Evolutionary conservation across 1,139 yeast species (phyloP).

Genomic region (Geotrichum siamense): DNA sequence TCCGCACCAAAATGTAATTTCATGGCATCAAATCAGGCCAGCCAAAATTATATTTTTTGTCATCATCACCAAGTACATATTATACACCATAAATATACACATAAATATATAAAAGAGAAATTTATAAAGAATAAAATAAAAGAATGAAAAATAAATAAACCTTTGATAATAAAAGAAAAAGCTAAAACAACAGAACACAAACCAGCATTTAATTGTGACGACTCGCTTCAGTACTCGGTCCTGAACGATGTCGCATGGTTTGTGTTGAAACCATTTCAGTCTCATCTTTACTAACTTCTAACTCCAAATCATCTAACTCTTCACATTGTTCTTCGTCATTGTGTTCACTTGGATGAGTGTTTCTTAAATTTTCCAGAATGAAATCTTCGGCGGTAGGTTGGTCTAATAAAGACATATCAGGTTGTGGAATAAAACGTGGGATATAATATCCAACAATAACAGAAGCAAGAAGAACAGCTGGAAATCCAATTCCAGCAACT

Average conservation of each 20-base stretch:
- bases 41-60: too few relatives aligned
- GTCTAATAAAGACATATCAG: slow-evolving; percentile 59
- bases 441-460: slow-evolving; percentile 57
- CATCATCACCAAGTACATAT: too few relatives aligned
- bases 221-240: too few relatives aligned
- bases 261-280: background rate
- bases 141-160: too few relatives aligned
- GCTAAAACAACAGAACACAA: too few relatives aligned
- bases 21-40: too few relatives aligned
- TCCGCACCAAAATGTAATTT: too few relatives aligned
- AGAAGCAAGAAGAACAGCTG: slow-evolving; percentile 66
- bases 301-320: background rate
- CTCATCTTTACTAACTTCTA: background rate
- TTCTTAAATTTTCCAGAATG: slow-evolving; percentile 38
- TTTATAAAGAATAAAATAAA: too few relatives aligned
- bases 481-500: slow-evolving; percentile 90
- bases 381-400: slow-evolving; percentile 63
- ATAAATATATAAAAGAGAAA: too few relatives aligned
- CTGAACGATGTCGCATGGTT: background rate
- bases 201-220: too few relatives aligned
- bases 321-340: background rate
- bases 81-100: too few relatives aligned
- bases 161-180: too few relatives aligned
- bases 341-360: background rate
- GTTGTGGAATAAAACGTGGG: slow-evolving; percentile 54